Base-by-base conservation (phyloP, 441 rosid species). In the Daphne laureola region DNA sequence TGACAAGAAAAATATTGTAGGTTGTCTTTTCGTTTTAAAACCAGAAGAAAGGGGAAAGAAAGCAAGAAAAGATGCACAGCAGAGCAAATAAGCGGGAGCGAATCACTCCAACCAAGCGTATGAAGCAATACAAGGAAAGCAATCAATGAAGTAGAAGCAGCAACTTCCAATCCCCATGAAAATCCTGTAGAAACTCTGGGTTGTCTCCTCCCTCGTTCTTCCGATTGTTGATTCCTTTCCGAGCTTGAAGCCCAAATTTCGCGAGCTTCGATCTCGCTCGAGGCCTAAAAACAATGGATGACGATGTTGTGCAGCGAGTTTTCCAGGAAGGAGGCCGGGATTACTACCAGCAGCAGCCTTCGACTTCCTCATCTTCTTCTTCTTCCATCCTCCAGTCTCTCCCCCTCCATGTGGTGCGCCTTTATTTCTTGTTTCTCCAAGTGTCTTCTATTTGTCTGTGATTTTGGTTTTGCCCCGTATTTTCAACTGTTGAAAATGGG, bases 241-340 rank as follows among this genome's bases (percentile, higher is more conserved):
- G 38, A 31, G 38, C 38, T 1, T 1, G 38, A 31, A 31, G 25
- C 11, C 38, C 38, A 31, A 7, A 31, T 31, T 31, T 31, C 38
- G 9, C 3, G 43, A 55, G 45, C 11, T 26, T 7, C 14, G 54
- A 48, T 57, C 40, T 25, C 57, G 45, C 55, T 4, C 23, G 49
- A 4, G 36, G 51, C 46, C 51, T 49, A 36, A 35, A 23, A 48
- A 54, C 16, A 51, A 93, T 93, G 98, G 97, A 93, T 45, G 87
- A 92, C 66, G 97, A 85, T 44, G 89, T 93, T 51, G 95, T 93
- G 27, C 96, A 93, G 77, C 83, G 97, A 67, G 92, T 89, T 44
- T 80, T 93, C 68, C 92, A 81, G 54, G 86, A 74, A 57, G 93
- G 98, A 59, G 97, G 98, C 35, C 78, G 96, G 43, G 97, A 92